Base-by-base conservation (phyloP, 257 asterid genomes). In the Lycium ferocissimum region DNA sequence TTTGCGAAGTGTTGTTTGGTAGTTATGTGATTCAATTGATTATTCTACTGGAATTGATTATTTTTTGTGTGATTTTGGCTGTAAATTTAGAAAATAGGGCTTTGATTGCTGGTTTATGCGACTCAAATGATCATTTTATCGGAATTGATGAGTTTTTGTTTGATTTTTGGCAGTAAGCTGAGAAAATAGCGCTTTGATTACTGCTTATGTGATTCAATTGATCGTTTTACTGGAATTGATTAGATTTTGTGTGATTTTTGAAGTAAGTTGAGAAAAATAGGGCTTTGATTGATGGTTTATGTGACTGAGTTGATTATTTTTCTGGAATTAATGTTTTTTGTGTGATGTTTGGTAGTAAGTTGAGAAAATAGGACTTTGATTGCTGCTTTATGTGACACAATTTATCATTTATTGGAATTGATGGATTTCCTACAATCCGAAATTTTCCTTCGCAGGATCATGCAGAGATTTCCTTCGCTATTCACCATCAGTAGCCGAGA, bases 151-250 rank as follows among this genome's bases (percentile, higher is more conserved):
- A 26, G 33, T 26, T 87, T 78, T 47, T 26, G 43, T 22, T 9
- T 72, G 2, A 14, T 20, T 61, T 71, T 65, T 85, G 61, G 70
- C 82, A 82, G 75, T 87, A 43, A 82, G 35, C 63, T 35, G 82
- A 51, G 59, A 51, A 67, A 47, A 80, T 79, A 82, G 88, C 49
- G 84, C 70, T 86, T 83, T 76, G 56, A 84, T 83, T 85, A 58
- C 72, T 82, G 80, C 22, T 85, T 26, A 26, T 26, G 33, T 26
- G 33, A 26, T 26, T 26, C 33, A 26, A 26, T 26, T 26, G 33
- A 26, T 53, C 58, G 13, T 53, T 53, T 53, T 53, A 53, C 58
- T 53, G 11, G 58, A 53, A 6, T 53, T 12, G 58, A 53, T 12
- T 0, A 11, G 10, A 9, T 83, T 26, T 87, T 78, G 43, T 22